A percentile compares a stretch with the other conserved stretches of the same genome.
These are phyloP conservation scores for Nepenthes alata DNA, from an alignment of 179 eudicot genomes.

Conservation along the genomic window DNA sequence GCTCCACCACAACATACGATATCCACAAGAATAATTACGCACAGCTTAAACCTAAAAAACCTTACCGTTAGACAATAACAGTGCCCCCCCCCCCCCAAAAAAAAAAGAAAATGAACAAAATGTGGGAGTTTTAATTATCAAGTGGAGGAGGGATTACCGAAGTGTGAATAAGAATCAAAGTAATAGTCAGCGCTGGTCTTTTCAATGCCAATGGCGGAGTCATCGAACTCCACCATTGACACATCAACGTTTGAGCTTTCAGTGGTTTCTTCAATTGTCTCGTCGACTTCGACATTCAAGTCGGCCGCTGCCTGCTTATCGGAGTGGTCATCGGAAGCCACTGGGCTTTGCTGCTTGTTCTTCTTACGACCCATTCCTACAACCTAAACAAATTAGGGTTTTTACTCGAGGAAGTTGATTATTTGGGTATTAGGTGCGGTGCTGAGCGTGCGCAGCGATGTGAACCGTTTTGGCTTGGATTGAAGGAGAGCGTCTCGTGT, in stretches of 20 bases:
- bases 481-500: no score
- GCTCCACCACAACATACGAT: no score
- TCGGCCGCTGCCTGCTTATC: constrained; percentile 14
- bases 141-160: constrained; percentile 33
- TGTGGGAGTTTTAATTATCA: no score
- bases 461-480: no score
- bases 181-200: constrained; percentile 96
- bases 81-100: neutral
- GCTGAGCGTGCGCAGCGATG: no score
- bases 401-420: no score
- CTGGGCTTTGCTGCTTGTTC: constrained; percentile 6
- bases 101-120: neutral
- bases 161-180: constrained; percentile 98
- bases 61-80: neutral
- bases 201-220: constrained; percentile 24
- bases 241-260: constrained; percentile 42
- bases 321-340: constrained; percentile 1
- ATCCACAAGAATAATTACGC: no score
- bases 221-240: constrained; percentile 39
- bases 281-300: constrained; percentile 31
- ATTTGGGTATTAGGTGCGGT: no score
- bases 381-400: no score
- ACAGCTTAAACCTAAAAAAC: no score
- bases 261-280: constrained; percentile 20
- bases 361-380: constrained; percentile 28